Evolutionary conservation across 768 basidiomycete species (phyloP).

Genomic region (Sarcodon aspratus): DNA sequence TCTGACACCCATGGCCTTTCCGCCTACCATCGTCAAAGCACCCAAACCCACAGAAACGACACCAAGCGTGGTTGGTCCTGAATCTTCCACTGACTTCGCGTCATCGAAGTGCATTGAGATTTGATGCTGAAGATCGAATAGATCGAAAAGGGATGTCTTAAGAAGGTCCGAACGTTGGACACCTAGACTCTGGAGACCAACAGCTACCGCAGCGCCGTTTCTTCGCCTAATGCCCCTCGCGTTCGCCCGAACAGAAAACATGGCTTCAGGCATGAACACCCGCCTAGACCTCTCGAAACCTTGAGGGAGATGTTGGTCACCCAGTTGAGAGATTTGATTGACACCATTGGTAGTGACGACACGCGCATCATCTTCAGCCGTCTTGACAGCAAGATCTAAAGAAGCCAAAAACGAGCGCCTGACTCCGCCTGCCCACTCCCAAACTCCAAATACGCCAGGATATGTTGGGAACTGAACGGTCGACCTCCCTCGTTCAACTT

Average conservation of each 20-base stretch:
- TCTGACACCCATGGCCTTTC: slow-evolving; percentile 67
- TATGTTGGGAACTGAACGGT: slow-evolving; percentile 58
- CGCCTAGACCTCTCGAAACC: slow-evolving; percentile 73
- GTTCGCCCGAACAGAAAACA: slow-evolving; percentile 61
- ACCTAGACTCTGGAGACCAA: slow-evolving; percentile 78
- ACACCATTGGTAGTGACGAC: slow-evolving; percentile 54
- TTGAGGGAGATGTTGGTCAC: slow-evolving; percentile 65
- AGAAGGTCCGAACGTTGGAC: slow-evolving; percentile 67
- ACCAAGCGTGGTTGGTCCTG: slow-evolving; percentile 53
- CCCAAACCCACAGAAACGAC: slow-evolving; percentile 72
- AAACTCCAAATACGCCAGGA: slow-evolving; percentile 71
- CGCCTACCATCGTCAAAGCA: slow-evolving; percentile 82
- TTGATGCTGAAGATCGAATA: slow-evolving; percentile 80
- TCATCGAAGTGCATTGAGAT: slow-evolving; percentile 63
- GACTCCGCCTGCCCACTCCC: slow-evolving; percentile 81
- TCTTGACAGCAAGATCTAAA: slow-evolving; percentile 66
- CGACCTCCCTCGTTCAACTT: slow-evolving; percentile 53
- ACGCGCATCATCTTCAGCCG: slow-evolving; percentile 80
- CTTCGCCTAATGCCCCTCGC: slow-evolving; percentile 23
- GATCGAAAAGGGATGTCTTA: slow-evolving; percentile 71
- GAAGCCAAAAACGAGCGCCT: slow-evolving; percentile 66
- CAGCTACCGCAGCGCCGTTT: slow-evolving; percentile 43
- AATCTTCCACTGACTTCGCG: slow-evolving; percentile 27
- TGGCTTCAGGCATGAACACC: slow-evolving; percentile 94
- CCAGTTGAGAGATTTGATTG: slow-evolving; percentile 51